Conservation (phyloP, 352 stramenopile species). For the Pythium vanterpoolii region DNA sequence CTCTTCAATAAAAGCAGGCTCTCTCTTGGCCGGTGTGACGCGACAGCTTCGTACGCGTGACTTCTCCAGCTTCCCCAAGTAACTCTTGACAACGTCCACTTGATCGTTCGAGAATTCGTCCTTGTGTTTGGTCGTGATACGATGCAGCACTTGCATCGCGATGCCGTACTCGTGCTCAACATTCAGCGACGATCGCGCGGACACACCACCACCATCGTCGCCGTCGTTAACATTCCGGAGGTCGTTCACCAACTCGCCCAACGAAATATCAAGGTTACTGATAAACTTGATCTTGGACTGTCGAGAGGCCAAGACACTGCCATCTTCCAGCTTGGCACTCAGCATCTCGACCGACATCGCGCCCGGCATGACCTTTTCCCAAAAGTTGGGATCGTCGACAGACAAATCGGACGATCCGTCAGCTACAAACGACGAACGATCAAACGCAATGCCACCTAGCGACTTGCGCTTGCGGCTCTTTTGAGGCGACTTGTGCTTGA, state of each 20-base stretch:
- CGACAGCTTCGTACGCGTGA: conserved; percentile 79
- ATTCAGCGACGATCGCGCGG: conserved; percentile 41
- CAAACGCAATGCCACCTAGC: conserved; percentile 72
- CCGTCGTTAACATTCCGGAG: conserved; percentile 40
- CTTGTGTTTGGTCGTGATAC: conserved; percentile 68
- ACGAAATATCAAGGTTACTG: conserved; percentile 79
- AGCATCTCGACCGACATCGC: conserved; percentile 86
- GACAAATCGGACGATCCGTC: conserved; percentile 91
- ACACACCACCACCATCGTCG: conserved; percentile 33
- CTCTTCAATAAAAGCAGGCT: conserved; percentile 5
- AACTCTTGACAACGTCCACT: conserved; percentile 72
- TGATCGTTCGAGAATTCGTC: conserved; percentile 83
- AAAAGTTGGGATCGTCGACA: conserved; percentile 97
- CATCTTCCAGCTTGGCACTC: conserved; percentile 84
- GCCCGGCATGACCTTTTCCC: conserved; percentile 90
- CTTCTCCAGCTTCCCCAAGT: conserved; percentile 76
- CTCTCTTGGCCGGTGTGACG: conserved; percentile 35
- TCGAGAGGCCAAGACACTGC: conserved; percentile 69
- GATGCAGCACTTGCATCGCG: conserved; percentile 80
- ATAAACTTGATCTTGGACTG: conserved; percentile 90
- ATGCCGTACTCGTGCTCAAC: conserved; percentile 85
- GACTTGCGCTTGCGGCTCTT: conserved; percentile 71
- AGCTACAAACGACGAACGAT: conserved; percentile 90
- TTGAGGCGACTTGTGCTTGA: conserved; percentile 37
- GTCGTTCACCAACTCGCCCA: conserved; percentile 64